Evolutionary conservation across 2,329 filamentous ascomycete species (phyloP), one percentile per base, ranked within the genome.

Genomic region (Neurospora sp.): DNA sequence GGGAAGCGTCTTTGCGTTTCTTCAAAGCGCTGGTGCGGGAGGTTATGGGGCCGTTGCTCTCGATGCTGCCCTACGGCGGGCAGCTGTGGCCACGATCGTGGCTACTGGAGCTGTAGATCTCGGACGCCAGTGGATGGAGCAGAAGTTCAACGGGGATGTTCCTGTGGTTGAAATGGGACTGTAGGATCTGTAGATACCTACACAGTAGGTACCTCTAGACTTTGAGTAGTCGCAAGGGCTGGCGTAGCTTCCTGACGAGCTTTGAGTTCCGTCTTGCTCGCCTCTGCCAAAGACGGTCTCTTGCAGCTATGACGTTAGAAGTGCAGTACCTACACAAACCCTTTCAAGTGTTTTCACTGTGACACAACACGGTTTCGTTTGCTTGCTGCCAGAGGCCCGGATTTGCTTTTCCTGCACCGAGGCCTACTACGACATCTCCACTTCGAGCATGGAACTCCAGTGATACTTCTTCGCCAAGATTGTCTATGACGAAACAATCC

Each of bases 11-110:
- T 76, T 76, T 38, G 73, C 76, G 3, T 69, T 67, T 1, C n/a
- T 73, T 4, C 75, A 75, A 67, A 77, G 75, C 66, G 75, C 75
- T 0, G 76, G 70, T 5, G 74, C 74, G 28, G 75, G 72, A 9
- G 76, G 76, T 0, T 73, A 71, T 1, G 76, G 74, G 0, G 71
- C 68, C 0, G 69, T 69, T 17, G 43, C 69, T 0, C 72, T 76
- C 5, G 52, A 70, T 3, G 68, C 58, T 4, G 72, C 46, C 46
- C 70, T 70, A n/a, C n/a, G n/a, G 0, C 72, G 74, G 67, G 68
- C 28, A 0, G 38, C 52, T 19, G 74, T 72, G 1, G 72, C 19
- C 4, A 68, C 38, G 9, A 40, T 69, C 1, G 46, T 68, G 4
- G 28, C 42, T 23, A 68, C 66, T 23, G 73, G 69, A 19, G 43